Percentiles rank a stretch among this genome's conserved stretches.
Conservation (phyloP, 2,329 filamentous ascomycete species). For the Penicillium griseofulvum region DNA sequence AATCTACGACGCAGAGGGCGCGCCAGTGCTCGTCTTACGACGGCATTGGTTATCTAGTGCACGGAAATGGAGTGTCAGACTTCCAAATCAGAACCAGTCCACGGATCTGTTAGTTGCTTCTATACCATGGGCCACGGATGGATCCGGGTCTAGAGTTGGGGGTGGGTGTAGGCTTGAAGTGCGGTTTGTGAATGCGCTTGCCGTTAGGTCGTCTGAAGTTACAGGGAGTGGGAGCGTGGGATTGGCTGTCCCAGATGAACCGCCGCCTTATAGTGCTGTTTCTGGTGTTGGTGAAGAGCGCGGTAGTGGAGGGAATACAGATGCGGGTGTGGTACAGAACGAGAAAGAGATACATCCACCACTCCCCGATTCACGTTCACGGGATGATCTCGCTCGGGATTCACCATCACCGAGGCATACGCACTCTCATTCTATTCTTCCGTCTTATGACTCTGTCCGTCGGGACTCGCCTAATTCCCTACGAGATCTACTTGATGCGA, state of each 20-base stretch:
- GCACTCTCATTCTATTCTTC: background rate
- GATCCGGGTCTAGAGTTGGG: background rate
- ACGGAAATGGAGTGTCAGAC: background rate
- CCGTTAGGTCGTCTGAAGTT: background rate
- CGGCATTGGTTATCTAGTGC: conserved; percentile 11
- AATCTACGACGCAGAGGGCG: conserved; percentile 12
- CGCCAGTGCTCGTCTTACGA: conserved; percentile 16
- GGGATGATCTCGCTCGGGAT: background rate
- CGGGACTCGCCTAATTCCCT: conserved; percentile 12
- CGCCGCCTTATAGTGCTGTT: conserved; percentile 14
- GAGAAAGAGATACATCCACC: background rate
- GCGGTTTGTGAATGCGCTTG: conserved; percentile 19
- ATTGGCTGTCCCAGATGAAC: background rate
- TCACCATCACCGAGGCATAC: background rate
- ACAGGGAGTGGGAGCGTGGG: background rate
- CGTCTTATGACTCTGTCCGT: conserved; percentile 21
- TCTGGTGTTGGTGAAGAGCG: background rate
- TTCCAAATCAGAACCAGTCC: background rate
- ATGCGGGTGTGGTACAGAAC: background rate
- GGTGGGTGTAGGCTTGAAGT: background rate
- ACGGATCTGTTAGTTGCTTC: background rate
- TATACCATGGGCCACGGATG: background rate
- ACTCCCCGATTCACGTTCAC: background rate
- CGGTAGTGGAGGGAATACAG: too few relatives aligned
- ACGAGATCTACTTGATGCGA: conserved; percentile 21